Evolutionary conservation across 2,329 filamentous ascomycete species (phyloP).

Genomic region (Zymoseptoria pseudotritici): DNA sequence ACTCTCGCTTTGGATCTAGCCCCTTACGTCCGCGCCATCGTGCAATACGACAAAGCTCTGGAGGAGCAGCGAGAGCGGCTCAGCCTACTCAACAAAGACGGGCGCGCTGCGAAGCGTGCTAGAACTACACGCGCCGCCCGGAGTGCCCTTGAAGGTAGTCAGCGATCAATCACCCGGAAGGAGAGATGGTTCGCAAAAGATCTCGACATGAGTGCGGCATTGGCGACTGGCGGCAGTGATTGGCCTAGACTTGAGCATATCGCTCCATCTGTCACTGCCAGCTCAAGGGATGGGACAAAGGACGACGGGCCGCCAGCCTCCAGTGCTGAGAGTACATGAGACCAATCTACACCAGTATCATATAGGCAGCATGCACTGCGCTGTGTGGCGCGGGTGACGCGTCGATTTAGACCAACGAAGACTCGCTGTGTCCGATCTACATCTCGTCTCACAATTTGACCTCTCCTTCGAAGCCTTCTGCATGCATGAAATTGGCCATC

Average conservation of each 20-base stretch:
- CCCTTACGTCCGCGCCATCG: slow-evolving; percentile 82
- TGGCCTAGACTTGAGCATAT: slow-evolving; percentile 29
- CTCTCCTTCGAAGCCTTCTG: slow-evolving; percentile 59
- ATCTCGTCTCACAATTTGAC: slow-evolving; percentile 57
- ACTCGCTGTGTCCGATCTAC: not conserved
- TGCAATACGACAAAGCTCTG: slow-evolving; percentile 64
- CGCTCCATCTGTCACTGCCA: slow-evolving; percentile 1
- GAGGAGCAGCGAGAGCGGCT: slow-evolving; percentile 60
- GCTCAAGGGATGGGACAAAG: not conserved
- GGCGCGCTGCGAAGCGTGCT: slow-evolving; percentile 46
- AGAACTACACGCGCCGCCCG: slow-evolving; percentile 67
- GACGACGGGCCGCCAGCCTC: slow-evolving; percentile 5
- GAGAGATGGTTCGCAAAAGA: slow-evolving; percentile 64
- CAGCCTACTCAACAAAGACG: slow-evolving; percentile 49
- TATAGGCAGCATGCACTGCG: not conserved
- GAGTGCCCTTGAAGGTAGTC: slow-evolving; percentile 63
- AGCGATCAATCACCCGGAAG: slow-evolving; percentile 56
- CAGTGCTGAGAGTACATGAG: slow-evolving; percentile 5
- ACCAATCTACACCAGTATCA: not conserved
- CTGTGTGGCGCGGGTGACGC: not conserved
- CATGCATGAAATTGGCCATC: slow-evolving; percentile 87
- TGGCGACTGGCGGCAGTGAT: slow-evolving; percentile 49
- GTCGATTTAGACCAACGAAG: not conserved
- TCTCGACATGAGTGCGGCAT: slow-evolving; percentile 54
- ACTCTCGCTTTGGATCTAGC: slow-evolving; percentile 70